Base-by-base conservation (phyloP, 2,329 filamentous ascomycete species). In the Rutstroemia sp. region DNA sequence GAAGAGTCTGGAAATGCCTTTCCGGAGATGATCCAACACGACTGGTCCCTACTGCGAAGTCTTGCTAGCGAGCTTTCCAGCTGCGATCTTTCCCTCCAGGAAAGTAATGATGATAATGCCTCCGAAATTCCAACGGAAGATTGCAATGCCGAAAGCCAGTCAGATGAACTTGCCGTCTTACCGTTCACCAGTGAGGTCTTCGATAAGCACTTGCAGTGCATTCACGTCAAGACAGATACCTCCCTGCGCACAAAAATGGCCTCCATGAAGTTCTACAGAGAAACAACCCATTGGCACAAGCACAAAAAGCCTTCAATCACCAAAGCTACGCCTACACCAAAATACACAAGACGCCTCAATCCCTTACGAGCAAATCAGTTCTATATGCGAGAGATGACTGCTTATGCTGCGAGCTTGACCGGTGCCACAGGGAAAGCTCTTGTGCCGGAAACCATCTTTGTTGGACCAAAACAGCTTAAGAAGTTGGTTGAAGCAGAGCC, bases 361-460 rank as follows among this genome's bases (percentile, higher is more conserved):
- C 67, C 68, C 9, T 58, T 69, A 7, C 62, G 68, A 27, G 64
- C 60, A 4, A 70, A 86, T 46, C 86, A 90, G 63, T 75, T 74
- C 51, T 83, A 82, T 65, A 86, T 88, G 79, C 77, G 79, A 1
- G 83, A 88, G 57, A 87, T 87, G 70, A 76, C 78, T 27, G 74
- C 77, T 1, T 91, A 90, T 66, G 84, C 87, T 1, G 84, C 83
- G 12, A 88, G 84, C 68, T 73, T 90, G 48, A 87, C 84, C 0
- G 85, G 83, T 56, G 75, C 81, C 0, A 73, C 77, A 2, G 85
- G 84, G 3, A 87, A 83, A 60, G 73, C 73, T 2, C 75, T 89
- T 5, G 76, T 86, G 23, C 84, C 84, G 0, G 84, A 89, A 66
- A 80, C 75, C 4, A 79, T 89, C 49, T 78, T 85, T 1, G 76